These are phyloP conservation scores for Erigeron philadelphicus DNA, from an alignment of 140 eudicot genomes.

Conservation along the genomic window DNA sequence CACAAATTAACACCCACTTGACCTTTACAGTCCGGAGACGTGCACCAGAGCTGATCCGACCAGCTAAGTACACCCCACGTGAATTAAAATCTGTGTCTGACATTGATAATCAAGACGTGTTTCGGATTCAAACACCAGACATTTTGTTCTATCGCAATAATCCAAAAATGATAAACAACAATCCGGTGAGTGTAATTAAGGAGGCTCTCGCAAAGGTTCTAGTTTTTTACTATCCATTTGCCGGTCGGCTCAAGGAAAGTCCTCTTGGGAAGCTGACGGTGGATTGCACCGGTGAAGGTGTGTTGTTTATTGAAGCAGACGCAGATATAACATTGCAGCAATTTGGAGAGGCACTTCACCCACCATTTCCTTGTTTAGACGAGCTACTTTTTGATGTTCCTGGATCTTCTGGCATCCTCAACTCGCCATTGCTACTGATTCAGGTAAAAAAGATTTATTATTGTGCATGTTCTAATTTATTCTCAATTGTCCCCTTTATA, in stretches of 20 bases:
- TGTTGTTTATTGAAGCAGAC: slow-evolving; percentile 11
- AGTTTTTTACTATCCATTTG: slow-evolving; percentile 46
- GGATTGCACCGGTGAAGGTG: slow-evolving; percentile 10
- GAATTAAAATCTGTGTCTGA: slow-evolving; percentile 41
- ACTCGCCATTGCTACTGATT: slow-evolving; percentile 26
- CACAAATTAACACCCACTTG: slow-evolving; percentile 11
- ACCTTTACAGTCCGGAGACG: slow-evolving; percentile 34
- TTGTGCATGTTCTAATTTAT: too few relatives aligned
- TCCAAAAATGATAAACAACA: not conserved
- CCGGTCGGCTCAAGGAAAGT: slow-evolving; percentile 10
- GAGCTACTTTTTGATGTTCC: slow-evolving; percentile 52
- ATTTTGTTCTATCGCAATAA: not conserved
- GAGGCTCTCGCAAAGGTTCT: slow-evolving; percentile 42
- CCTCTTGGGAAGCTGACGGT: slow-evolving; percentile 7
- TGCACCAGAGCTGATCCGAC: slow-evolving; percentile 37
- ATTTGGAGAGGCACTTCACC: slow-evolving; percentile 13
- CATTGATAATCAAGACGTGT: slow-evolving; percentile 42
- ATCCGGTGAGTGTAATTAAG: slow-evolving; percentile 35
- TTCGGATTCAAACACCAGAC: not conserved
- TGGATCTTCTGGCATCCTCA: slow-evolving; percentile 31
- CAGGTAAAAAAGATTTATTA: too few relatives aligned
- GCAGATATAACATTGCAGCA: slow-evolving; percentile 1
- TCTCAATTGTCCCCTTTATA: too few relatives aligned
- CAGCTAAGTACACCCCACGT: slow-evolving; percentile 33
- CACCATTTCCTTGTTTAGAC: slow-evolving; percentile 32